A percentile compares a stretch with the other conserved stretches of the same genome.
Evolutionary conservation across 2,329 filamentous ascomycete genomes (phyloP).

Genomic region (Aaosphaeria arxii): DNA sequence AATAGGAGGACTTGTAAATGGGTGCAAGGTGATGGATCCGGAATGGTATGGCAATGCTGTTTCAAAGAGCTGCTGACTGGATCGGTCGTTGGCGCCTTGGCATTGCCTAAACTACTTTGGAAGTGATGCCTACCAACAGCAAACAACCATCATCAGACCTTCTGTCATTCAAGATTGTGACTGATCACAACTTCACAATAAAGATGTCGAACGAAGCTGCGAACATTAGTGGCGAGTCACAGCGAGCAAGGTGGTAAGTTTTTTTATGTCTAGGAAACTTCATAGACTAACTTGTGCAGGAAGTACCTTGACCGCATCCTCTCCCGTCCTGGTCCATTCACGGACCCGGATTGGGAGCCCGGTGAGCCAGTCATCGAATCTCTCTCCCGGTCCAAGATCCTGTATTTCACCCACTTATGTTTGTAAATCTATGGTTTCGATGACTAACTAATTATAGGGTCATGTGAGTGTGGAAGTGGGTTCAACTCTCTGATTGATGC

Average conservation of each 20-base stretch:
- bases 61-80: too few species aligned
- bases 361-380: slow-evolving; percentile 48
- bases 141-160: background rate
- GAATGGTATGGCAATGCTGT: too few species aligned
- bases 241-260: too few species aligned
- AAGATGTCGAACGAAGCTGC: background rate
- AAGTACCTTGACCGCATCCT: slow-evolving; percentile 80
- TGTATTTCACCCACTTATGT: slow-evolving; percentile 53
- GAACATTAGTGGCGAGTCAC: too few species aligned
- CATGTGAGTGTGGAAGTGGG: slow-evolving; percentile 29
- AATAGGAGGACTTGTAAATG: too few species aligned
- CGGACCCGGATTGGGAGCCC: slow-evolving; percentile 58
- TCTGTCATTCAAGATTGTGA: background rate
- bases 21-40: too few species aligned
- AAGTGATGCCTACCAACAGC: slow-evolving; percentile 20
- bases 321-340: slow-evolving; percentile 74
- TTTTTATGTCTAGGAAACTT: too few species aligned
- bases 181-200: slow-evolving; percentile 1
- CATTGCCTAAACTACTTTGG: slow-evolving; percentile 11
- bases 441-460: slow-evolving; percentile 28
- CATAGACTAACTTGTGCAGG: slow-evolving; percentile 48
- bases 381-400: slow-evolving; percentile 47
- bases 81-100: slow-evolving; percentile 20
- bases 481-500: background rate
- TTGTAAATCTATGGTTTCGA: slow-evolving; percentile 9